Evolutionary conservation across 805 yeast genomes (phyloP).

Genomic region (Zygoascus biomembranicola): DNA sequence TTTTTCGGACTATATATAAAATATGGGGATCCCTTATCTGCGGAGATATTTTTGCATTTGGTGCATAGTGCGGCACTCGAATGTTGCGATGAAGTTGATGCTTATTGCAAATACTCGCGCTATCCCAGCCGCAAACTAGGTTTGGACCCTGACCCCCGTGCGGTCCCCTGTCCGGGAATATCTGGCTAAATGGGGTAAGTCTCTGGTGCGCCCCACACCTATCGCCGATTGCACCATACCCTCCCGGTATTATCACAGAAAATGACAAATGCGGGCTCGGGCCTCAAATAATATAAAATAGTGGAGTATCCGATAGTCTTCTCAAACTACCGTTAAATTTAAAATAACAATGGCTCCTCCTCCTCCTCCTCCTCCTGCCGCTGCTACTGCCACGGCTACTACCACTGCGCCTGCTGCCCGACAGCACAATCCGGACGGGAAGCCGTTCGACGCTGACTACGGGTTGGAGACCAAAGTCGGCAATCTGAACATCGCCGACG

Average conservation of each 20-base stretch:
- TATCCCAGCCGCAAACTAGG: too few relatives aligned
- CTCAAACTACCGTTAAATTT: background rate
- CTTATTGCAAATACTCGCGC: too few relatives aligned
- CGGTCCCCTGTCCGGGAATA: background rate
- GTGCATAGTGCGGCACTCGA: too few relatives aligned
- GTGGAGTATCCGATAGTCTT: conserved; percentile 10
- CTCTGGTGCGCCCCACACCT: background rate
- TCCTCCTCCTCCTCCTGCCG: background rate
- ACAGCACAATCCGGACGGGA: background rate
- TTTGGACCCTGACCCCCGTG: too few relatives aligned
- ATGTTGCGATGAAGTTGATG: too few relatives aligned
- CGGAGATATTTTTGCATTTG: too few relatives aligned
- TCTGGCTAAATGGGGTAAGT: background rate
- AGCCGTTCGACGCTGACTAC: background rate
- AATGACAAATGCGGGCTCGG: background rate
- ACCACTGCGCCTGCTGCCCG: background rate
- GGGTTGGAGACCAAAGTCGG: background rate
- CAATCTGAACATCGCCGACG: background rate
- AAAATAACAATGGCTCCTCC: conserved; percentile 7
- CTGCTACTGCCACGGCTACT: conserved; percentile 4
- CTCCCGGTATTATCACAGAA: background rate
- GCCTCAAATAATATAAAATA: background rate
- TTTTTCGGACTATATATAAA: too few relatives aligned
- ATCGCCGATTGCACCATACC: background rate
- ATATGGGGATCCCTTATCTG: too few relatives aligned